Evolutionary conservation across 306 rosid genomes (phyloP), one percentile per base, ranked within the genome.

Genomic region (Carpinus fangiana): DNA sequence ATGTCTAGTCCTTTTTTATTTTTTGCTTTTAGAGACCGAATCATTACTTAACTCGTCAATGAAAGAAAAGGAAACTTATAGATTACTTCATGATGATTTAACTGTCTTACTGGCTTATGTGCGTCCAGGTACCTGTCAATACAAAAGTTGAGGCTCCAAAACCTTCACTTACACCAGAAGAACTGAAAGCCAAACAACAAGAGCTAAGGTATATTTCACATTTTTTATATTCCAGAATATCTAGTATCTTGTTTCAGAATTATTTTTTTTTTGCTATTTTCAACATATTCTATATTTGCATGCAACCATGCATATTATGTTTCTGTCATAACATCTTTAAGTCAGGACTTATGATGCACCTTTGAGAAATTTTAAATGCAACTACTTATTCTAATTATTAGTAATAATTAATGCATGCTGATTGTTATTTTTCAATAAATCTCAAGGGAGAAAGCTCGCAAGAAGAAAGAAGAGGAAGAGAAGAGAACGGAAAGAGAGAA

Each of bases 391-490:
- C 28, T 38, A 18, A 67, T n/a, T 53, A 20, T 60, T 54, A 53
- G 55, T 74, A 51, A 57, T 73, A 46, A 38, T 12, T 56, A 57
- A 74, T 66, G 14, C 48, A 53, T 71, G 59, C 65, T 71, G 50
- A 57, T 73, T 34, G 48, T 68, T 82, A 64, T 46, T 73, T 71
- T 36, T 47, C 43, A 9, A 79, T 81, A 34, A 46, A 69, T 61
- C 73, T 87, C 8, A 78, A 93, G 99, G 93, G 99, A 95, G 91
- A 92, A 79, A 75, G 99, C 98, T 79, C 97, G 97, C 73, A 93
- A 95, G 93, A 95, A 91, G 93, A 95, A 95, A 89, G 98, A 95
- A 88, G 99, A 95, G 85, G 98, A 93, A 74, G 99, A 93, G 75
- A 95, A 85, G 90, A 91, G 79, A 81, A 72, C 4, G 57, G 98